phyloP scores from a whole-genome alignment of 305 asterid genomes.

The Plantago coronopus region DNA sequence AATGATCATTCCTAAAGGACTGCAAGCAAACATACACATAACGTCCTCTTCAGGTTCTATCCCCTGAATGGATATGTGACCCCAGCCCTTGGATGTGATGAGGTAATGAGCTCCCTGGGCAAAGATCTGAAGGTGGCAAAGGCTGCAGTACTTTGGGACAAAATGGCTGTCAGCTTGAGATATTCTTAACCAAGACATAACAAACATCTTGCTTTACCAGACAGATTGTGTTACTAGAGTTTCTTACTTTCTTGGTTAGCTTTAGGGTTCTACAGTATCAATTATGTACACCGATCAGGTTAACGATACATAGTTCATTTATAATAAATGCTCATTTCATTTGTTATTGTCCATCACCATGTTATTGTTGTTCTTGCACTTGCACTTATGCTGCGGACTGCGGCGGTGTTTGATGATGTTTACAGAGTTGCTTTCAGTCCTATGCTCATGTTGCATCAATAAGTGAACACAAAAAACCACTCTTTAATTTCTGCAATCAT shows the following conservation, averaged over 20 bases:
- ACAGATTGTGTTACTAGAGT: conserved; percentile 5
- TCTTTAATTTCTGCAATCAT: too few species aligned
- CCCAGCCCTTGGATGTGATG: neutral
- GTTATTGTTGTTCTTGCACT: neutral
- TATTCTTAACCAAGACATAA: conserved; percentile 1
- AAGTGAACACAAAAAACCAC: too few species aligned
- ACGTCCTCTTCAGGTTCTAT: neutral
- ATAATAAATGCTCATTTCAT: neutral
- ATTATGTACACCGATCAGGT: neutral
- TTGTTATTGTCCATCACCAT: neutral
- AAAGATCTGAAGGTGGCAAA: neutral
- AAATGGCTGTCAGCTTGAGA: neutral
- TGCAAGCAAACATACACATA: neutral
- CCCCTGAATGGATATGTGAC: neutral
- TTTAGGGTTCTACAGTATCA: neutral
- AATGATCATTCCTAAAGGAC: conserved; percentile 10
- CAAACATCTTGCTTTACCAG: neutral
- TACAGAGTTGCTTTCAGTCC: too few species aligned
- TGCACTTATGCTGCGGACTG: neutral
- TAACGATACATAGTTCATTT: neutral
- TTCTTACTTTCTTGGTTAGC: neutral
- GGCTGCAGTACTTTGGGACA: neutral
- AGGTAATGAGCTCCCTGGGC: neutral
- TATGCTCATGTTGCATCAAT: too few species aligned
- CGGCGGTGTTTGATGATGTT: too few species aligned